Percentiles rank a stretch among this genome's conserved stretches.
Evolutionary conservation across 1,284 basidiomycete species (phyloP).

Genomic region (Cystobasidiaceae sp.): DNA sequence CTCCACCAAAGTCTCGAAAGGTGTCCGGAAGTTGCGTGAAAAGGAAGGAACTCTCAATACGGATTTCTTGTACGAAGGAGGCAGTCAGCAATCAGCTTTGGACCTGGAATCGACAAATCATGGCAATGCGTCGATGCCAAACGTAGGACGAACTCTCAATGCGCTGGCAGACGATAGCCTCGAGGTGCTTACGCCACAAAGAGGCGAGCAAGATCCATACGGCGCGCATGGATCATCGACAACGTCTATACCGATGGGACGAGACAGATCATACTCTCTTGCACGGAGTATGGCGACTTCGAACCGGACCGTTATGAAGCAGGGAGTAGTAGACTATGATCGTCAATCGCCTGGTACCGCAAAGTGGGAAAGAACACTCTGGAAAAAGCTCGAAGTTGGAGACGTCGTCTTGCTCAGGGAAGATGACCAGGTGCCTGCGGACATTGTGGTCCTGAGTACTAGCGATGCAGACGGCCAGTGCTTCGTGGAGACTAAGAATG

Average conservation of each 20-base stretch:
- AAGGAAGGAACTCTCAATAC: slow-evolving; percentile 64
- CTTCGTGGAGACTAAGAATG: slow-evolving; percentile 50
- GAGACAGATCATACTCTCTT: slow-evolving; percentile 49
- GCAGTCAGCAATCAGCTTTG: slow-evolving; percentile 25
- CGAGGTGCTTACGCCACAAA: no score
- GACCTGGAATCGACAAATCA: neutral
- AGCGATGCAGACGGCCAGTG: slow-evolving; percentile 49
- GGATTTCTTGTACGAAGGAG: slow-evolving; percentile 38
- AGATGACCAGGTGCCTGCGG: slow-evolving; percentile 93
- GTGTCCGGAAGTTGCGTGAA: slow-evolving; percentile 77
- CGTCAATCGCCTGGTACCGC: slow-evolving; percentile 65
- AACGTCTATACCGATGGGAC: slow-evolving; percentile 37
- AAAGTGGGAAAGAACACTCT: slow-evolving; percentile 88
- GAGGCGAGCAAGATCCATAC: neutral
- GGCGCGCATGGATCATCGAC: neutral
- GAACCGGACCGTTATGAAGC: slow-evolving; percentile 39
- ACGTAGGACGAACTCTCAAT: slow-evolving; percentile 33
- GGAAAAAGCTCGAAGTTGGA: slow-evolving; percentile 99
- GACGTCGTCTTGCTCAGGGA: slow-evolving; percentile 85
- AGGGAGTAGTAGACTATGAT: slow-evolving; percentile 72
- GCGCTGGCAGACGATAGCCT: slow-evolving; percentile 24
- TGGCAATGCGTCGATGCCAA: neutral
- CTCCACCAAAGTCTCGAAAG: slow-evolving; percentile 53
- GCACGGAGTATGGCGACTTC: slow-evolving; percentile 37
- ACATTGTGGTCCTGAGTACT: slow-evolving; percentile 78